These are phyloP conservation scores for Cryptococcus maquisensis DNA, from an alignment of 1,284 basidiomycete genomes.

Conservation along the genomic window DNA sequence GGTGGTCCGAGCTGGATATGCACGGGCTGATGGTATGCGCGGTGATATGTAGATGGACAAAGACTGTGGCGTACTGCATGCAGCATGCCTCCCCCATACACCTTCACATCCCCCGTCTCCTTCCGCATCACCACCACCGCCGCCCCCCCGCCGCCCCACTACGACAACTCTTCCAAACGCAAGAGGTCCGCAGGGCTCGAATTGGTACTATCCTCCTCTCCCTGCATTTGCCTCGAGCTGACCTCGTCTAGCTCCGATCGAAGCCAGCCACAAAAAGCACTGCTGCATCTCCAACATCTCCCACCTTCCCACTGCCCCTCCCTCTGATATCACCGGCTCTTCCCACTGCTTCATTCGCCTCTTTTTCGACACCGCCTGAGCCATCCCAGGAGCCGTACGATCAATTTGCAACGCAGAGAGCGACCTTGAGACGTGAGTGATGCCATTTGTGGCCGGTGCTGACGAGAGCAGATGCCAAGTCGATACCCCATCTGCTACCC, in stretches of 20 bases:
- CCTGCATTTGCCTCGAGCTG: neutral
- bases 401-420: conserved; percentile 7
- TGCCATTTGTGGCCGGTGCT: neutral
- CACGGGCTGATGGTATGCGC: neutral
- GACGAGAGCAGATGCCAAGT: conserved; percentile 5
- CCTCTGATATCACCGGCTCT: neutral
- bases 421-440: conserved; percentile 9
- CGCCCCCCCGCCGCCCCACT: neutral
- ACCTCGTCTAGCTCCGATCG: neutral
- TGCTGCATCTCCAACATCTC: neutral
- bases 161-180: neutral
- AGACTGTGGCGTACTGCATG: too few species aligned
- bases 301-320: conserved; percentile 3
- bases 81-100: neutral
- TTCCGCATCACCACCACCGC: neutral
- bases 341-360: neutral
- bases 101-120: neutral
- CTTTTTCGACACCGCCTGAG: neutral
- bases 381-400: neutral
- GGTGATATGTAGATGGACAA: too few species aligned
- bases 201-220: neutral
- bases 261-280: neutral
- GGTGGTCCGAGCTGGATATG: conserved; percentile 4
- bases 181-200: neutral
- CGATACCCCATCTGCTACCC: conserved; percentile 9